phyloP scores from a whole-genome alignment of 176 grass and related monocot genomes.

The Musa itinerans region DNA sequence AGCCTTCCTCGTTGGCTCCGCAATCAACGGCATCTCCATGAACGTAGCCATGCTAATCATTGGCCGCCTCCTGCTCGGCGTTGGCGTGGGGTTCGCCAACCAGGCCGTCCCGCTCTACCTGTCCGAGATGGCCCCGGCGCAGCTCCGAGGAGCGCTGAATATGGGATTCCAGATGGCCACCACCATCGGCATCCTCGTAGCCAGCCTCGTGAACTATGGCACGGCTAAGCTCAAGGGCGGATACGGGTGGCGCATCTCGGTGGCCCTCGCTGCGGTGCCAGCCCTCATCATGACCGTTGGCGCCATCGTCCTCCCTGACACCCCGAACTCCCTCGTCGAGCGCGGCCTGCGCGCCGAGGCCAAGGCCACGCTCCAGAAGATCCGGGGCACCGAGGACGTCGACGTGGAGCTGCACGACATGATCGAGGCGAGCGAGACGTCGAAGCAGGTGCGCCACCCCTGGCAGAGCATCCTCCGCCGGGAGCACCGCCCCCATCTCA shows the following conservation, averaged over 20 bases:
- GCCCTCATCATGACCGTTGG: background rate
- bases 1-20: background rate
- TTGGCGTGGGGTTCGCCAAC: conserved; percentile 7
- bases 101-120: conserved; percentile 8
- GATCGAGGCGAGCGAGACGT: background rate
- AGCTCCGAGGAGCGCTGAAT: conserved; percentile 1
- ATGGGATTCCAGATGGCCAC: conserved; percentile 11
- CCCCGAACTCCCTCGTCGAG: conserved; percentile 10
- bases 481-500: conserved; percentile 29
- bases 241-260: conserved; percentile 4
- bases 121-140: conserved; percentile 6
- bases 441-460: background rate
- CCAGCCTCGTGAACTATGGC: conserved; percentile 10
- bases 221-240: background rate
- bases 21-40: background rate
- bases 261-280: background rate
- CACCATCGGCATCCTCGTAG: conserved; percentile 9
- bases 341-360: background rate
- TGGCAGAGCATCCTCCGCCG: background rate
- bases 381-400: background rate
- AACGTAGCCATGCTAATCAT: background rate
- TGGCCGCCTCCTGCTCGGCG: background rate
- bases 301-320: background rate
- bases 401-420: conserved; percentile 4
- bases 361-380: background rate